phyloP scores from a whole-genome alignment of 106 monocot genomes.

The Iris macrosiphon region DNA sequence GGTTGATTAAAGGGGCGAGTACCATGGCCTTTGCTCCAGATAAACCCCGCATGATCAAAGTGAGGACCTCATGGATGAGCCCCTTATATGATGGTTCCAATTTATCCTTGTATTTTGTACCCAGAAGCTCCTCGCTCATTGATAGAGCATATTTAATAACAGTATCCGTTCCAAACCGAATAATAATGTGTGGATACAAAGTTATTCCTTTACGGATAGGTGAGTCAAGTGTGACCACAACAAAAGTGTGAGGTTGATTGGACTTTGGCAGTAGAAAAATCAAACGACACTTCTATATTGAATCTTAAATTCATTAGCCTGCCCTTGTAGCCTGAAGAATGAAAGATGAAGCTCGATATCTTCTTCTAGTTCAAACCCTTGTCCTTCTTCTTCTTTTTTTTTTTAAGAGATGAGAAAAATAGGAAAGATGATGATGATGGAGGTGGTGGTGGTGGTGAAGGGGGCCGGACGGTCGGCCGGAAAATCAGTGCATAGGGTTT shows the following conservation, averaged over 20 bases:
- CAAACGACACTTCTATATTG: constrained; percentile 97
- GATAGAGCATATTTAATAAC: constrained; percentile 60
- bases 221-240: constrained; percentile 92
- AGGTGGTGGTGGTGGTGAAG: no score
- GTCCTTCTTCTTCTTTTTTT: no score
- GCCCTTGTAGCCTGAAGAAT: constrained; percentile 92
- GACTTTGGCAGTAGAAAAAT: constrained; percentile 93
- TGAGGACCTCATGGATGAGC: no score
- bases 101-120: constrained; percentile 80
- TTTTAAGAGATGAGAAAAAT: no score
- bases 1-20: no score
- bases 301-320: constrained; percentile 98
- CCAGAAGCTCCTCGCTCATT: constrained; percentile 59
- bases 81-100: constrained; percentile 74
- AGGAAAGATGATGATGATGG: no score
- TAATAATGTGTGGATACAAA: constrained; percentile 91
- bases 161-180: constrained; percentile 94
- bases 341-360: constrained; percentile 92
- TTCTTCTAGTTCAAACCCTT: no score
- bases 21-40: no score
- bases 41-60: no score
- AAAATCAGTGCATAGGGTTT: no score
- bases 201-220: constrained; percentile 99
- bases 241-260: constrained; percentile 98
- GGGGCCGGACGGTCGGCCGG: no score